Conservation (phyloP, 164 flowering plant species). For the Paratinospora sagittata region DNA sequence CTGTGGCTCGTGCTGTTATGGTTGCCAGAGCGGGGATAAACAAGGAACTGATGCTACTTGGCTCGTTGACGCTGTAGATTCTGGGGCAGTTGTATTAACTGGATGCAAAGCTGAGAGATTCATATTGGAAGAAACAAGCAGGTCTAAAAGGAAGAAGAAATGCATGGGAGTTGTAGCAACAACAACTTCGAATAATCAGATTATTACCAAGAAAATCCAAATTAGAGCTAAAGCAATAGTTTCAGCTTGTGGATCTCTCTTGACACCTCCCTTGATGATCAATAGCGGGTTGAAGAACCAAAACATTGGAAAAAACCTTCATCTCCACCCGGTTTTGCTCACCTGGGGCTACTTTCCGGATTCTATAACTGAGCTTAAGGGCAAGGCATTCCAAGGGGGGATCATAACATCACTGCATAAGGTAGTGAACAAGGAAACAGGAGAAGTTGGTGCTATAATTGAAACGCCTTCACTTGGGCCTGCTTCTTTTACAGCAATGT, state of each 20-base stretch:
- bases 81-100: constrained; percentile 60
- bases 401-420: constrained; percentile 36
- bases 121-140: constrained; percentile 33
- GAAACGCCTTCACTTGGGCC: constrained; percentile 37
- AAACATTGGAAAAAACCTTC: constrained; percentile 42
- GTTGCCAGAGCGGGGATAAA: constrained; percentile 62
- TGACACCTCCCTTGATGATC: constrained; percentile 62
- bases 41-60: constrained; percentile 63
- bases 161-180: constrained; percentile 57
- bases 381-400: constrained; percentile 38
- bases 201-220: constrained; percentile 31
- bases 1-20: constrained; percentile 64
- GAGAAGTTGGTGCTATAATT: constrained; percentile 17
- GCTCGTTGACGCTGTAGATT: constrained; percentile 66
- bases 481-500: constrained; percentile 22
- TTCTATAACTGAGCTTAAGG: constrained; percentile 17
- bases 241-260: constrained; percentile 69
- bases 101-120: constrained; percentile 67
- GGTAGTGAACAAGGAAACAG: constrained; percentile 17
- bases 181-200: constrained; percentile 14
- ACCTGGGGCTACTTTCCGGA: constrained; percentile 43
- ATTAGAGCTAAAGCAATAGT: constrained; percentile 60
- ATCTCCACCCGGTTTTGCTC: constrained; percentile 36
- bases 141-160: constrained; percentile 33
- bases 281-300: constrained; percentile 52